Evolutionary conservation across 1,284 basidiomycete species (phyloP).

Genomic region (Cryptococcus hybrid): DNA sequence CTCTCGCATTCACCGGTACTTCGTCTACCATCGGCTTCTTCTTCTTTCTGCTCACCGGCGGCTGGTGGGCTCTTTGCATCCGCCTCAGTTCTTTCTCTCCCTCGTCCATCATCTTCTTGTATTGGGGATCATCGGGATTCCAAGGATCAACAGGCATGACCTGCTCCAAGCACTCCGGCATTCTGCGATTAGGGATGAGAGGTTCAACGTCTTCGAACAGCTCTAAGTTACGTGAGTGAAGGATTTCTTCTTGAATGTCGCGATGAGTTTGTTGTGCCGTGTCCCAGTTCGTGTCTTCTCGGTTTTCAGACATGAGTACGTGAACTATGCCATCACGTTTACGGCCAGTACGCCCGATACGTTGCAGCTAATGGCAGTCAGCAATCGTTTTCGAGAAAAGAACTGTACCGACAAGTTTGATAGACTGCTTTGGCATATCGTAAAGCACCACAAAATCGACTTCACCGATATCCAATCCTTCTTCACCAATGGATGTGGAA

Average conservation of each 20-base stretch:
- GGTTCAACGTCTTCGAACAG: constrained; percentile 89
- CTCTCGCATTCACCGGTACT: constrained; percentile 44
- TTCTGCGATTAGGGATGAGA: constrained; percentile 72
- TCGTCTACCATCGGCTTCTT: constrained; percentile 29
- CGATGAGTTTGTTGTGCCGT: constrained; percentile 85
- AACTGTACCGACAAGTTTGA: constrained; percentile 74
- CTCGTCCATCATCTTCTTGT: constrained; percentile 19
- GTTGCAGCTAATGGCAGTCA: constrained; percentile 69
- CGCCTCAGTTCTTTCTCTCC: constrained; percentile 12
- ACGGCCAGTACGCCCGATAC: constrained; percentile 92
- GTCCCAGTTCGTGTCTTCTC: constrained; percentile 90
- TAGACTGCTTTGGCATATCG: constrained; percentile 93
- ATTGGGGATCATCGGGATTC: constrained; percentile 39
- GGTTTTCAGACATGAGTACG: constrained; percentile 85
- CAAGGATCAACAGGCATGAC: constrained; percentile 58
- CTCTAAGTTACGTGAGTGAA: constrained; percentile 80
- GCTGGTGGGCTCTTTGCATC: constrained; percentile 9
- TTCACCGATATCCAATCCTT: constrained; percentile 98
- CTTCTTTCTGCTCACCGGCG: constrained; percentile 13
- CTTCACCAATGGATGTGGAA: constrained; percentile 96
- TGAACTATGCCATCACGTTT: constrained; percentile 88
- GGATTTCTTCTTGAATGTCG: constrained; percentile 85
- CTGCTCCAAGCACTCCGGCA: constrained; percentile 76
- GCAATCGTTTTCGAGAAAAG: not conserved
- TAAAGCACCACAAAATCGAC: constrained; percentile 98